Evolutionary conservation across 495 filamentous ascomycete species (phyloP), one percentile per base, ranked within the genome.

Genomic region (Cetradonia linearis): DNA sequence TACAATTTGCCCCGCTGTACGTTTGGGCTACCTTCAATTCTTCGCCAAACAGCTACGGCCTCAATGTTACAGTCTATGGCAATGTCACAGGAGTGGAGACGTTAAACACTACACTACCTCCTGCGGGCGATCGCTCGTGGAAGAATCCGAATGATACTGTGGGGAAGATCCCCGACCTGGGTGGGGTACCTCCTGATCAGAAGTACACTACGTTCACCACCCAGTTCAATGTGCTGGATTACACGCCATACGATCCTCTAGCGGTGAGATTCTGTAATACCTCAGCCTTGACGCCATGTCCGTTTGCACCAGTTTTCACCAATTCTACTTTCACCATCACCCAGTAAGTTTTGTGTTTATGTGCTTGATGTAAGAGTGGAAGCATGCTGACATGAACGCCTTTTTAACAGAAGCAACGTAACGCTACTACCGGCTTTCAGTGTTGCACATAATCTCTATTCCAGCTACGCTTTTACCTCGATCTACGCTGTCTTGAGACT

Each of bases 41-140:
- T 27, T 69, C 72, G 23, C 72, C 79, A 59, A 68, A 81, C 13
- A 80, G 78, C 54, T 82, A 90, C 67, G 83, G 82, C 40, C 74
- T 98, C 33, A 82, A 81, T 59, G 73, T 96, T 31, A 95, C 84
- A 1, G 82, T 95, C 25, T 96, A 89, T 73, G 91, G 91, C 27
- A 96, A 96, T 71, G 89, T 97, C 25, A 85, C 84, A 30, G 93
- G 93, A 9, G 74, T 73, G 18, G 69, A 72, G 20, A 73, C 73
- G 57, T 47, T 63, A 34, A 67, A 76, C 25, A 55, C 70, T 5
- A 61, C 70, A 18, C 76, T 83, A 60, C 88, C 87, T 46, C 58
- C 74, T 5, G 68, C 72, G 46, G 69, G 79, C 49, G 72, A 79
- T 63, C 68, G 76, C 5, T 67, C 71, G 50, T 83, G 85, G 76